Conservation (phyloP, 768 basidiomycete genomes). For the Phanerochaete sordida region DNA sequence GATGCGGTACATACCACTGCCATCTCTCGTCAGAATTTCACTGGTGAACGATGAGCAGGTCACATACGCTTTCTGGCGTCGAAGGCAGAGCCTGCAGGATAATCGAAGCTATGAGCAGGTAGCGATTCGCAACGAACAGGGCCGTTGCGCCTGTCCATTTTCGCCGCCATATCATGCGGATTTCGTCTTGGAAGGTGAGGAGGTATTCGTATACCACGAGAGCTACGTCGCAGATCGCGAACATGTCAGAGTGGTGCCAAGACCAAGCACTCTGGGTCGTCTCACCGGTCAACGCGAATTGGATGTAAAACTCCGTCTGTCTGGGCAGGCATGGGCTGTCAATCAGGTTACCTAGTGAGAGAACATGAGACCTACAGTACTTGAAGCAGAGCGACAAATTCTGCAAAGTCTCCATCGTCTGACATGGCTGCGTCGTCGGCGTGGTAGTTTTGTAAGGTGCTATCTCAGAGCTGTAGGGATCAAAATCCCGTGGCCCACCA, state of each 20-base stretch:
- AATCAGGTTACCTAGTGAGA: background rate
- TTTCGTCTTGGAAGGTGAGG: background rate
- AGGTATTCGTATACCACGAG: slow-evolving; percentile 5
- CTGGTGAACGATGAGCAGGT: background rate
- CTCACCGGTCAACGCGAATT: background rate
- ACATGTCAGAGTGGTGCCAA: background rate
- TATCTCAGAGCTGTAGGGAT: too few relatives aligned
- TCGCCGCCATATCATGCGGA: background rate
- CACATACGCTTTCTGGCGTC: background rate
- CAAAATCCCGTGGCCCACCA: too few relatives aligned
- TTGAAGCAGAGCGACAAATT: background rate
- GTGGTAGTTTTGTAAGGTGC: too few relatives aligned
- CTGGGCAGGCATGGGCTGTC: background rate
- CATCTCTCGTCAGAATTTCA: background rate
- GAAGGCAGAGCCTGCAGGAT: background rate
- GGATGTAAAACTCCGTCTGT: background rate
- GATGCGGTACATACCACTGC: background rate
- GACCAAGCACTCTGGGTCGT: background rate
- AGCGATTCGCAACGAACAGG: background rate
- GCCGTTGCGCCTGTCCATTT: background rate
- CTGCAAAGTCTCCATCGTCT: background rate
- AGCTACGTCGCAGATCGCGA: background rate
- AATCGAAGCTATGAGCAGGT: background rate
- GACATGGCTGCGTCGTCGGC: too few relatives aligned
- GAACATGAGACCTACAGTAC: background rate